Percentiles rank a stretch among this genome's conserved stretches.
Evolutionary conservation across 306 rosid genomes (phyloP).

Genomic region (Glycine tomentella): DNA sequence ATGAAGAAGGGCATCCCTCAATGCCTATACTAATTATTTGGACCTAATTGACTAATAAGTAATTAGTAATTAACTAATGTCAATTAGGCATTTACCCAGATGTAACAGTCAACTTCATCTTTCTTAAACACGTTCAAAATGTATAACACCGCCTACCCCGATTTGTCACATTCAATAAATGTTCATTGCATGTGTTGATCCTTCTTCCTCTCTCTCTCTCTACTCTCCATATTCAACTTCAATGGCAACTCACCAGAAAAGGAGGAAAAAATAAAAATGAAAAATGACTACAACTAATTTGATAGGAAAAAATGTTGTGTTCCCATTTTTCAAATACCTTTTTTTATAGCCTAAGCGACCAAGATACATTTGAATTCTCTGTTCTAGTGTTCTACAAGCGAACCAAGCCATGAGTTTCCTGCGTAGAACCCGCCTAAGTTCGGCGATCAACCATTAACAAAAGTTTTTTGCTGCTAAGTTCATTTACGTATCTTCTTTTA

Average conservation of each 20-base stretch:
- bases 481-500: constrained; percentile 59
- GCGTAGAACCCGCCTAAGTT: constrained; percentile 66
- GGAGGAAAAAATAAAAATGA: constrained; percentile 42
- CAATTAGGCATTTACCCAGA: neutral
- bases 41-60: neutral
- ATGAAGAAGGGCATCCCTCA: neutral
- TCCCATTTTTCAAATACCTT: constrained; percentile 34
- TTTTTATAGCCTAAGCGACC: constrained; percentile 41
- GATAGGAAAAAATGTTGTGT: neutral
- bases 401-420: constrained; percentile 50
- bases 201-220: neutral
- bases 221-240: neutral
- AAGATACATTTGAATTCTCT: constrained; percentile 50
- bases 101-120: neutral
- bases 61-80: neutral
- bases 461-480: constrained; percentile 51
- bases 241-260: constrained; percentile 62
- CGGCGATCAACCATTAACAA: constrained; percentile 60
- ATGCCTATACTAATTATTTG: constrained; percentile 13
- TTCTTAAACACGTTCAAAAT: neutral
- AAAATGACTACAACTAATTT: neutral
- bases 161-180: neutral
- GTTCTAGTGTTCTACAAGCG: constrained; percentile 28
- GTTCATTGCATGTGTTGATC: neutral
- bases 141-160: too few relatives aligned